phyloP scores from a whole-genome alignment of 805 yeast species.

The Starmerella vaccinii region DNA sequence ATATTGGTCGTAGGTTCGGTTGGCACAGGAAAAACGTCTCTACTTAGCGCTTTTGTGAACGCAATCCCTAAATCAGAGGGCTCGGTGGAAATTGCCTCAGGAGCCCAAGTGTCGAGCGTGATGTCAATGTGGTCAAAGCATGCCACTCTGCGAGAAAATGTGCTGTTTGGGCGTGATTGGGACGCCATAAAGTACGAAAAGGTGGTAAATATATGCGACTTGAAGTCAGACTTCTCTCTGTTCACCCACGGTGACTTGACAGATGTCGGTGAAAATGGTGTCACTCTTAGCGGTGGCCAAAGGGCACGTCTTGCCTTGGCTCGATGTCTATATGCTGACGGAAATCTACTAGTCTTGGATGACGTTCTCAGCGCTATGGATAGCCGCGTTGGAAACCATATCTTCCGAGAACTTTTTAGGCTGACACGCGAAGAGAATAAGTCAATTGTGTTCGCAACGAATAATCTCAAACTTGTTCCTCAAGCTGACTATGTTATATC shows the following conservation, averaged over 20 bases:
- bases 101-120: conserved; percentile 25
- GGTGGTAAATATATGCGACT: conserved; percentile 11
- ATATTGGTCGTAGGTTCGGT: conserved; percentile 66
- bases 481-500: conserved; percentile 61
- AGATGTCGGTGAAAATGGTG: conserved; percentile 82
- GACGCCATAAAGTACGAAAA: conserved; percentile 7
- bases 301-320: conserved; percentile 76
- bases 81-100: conserved; percentile 41
- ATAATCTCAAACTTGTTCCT: conserved; percentile 60
- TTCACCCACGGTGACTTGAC: conserved; percentile 18
- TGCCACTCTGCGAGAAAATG: conserved; percentile 12
- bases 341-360: conserved; percentile 58
- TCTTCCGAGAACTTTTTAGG: conserved; percentile 52
- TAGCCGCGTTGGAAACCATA: conserved; percentile 71
- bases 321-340: conserved; percentile 59
- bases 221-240: conserved; percentile 14
- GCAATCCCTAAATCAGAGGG: conserved; percentile 53
- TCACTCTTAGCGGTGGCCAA: conserved; percentile 81
- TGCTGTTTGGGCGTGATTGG: conserved; percentile 24
- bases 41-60: conserved; percentile 62
- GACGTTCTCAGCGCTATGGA: conserved; percentile 86
- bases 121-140: conserved; percentile 12
- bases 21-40: conserved; percentile 71
- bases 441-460: conserved; percentile 73
- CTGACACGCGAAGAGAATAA: conserved; percentile 43